Percentiles rank a stretch among this genome's conserved stretches.
phyloP scores from a whole-genome alignment of 2,329 filamentous ascomycete genomes.

The Xylariaceae sp. region DNA sequence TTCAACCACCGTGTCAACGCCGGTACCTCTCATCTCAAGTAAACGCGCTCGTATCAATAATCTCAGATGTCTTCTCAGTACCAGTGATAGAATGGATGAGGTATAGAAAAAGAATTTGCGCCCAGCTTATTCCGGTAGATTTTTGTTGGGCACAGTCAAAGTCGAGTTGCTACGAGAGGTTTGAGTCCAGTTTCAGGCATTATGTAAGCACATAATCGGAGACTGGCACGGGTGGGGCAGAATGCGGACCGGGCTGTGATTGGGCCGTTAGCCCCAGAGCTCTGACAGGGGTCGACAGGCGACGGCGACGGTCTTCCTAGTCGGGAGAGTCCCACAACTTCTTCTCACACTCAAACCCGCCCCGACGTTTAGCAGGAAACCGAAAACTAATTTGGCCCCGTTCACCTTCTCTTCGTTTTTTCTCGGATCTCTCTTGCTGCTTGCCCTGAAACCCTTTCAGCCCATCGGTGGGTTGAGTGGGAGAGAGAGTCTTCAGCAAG shows the following conservation, averaged over 20 bases:
- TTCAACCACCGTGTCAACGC: neutral
- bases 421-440: neutral
- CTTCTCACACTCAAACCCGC: slow-evolving; percentile 8
- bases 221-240: neutral
- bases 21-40: neutral
- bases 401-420: slow-evolving; percentile 7
- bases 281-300: slow-evolving; percentile 7
- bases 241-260: neutral
- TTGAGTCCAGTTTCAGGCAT: neutral
- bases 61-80: neutral
- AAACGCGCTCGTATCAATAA: neutral
- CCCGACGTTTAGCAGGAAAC: slow-evolving; percentile 12
- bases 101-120: neutral
- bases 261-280: slow-evolving; percentile 2
- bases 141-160: neutral
- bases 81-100: neutral
- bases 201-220: neutral
- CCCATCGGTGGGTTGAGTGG: no score
- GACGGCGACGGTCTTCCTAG: slow-evolving; percentile 17
- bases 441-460: no score
- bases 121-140: neutral
- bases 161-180: neutral
- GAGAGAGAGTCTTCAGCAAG: no score
- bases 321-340: slow-evolving; percentile 23
- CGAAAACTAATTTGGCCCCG: slow-evolving; percentile 12